Evolutionary conservation across 1,284 basidiomycete genomes (phyloP).

Genomic region (Amylostereum areolatum): DNA sequence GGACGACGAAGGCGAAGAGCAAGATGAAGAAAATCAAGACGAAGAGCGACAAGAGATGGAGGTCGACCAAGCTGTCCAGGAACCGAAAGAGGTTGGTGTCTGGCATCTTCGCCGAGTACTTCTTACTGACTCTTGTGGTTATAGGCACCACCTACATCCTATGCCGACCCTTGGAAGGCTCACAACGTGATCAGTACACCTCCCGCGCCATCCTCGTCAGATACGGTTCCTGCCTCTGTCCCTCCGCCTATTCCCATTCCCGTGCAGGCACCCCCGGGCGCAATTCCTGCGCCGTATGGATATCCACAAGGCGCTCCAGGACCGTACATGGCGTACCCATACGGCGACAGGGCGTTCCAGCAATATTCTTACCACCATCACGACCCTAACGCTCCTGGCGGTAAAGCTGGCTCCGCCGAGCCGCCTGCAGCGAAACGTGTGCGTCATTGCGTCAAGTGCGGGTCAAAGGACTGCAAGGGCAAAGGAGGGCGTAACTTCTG

Average conservation of each 20-base stretch:
- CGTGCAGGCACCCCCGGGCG: not conserved
- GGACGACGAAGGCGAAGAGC: constrained; percentile 29
- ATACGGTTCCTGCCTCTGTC: constrained; percentile 8
- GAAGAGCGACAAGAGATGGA: constrained; percentile 18
- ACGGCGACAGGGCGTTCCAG: constrained; percentile 19
- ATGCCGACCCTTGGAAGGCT: not conserved
- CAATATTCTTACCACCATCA: constrained; percentile 12
- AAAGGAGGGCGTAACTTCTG: constrained; percentile 69
- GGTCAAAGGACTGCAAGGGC: constrained; percentile 69
- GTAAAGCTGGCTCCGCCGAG: constrained; percentile 16
- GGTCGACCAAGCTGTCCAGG: constrained; percentile 20
- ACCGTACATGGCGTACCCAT: constrained; percentile 24
- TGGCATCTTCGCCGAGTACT: not conserved
- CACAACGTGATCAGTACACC: constrained; percentile 3
- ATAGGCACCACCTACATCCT: not conserved
- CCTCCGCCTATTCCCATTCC: constrained; percentile 13
- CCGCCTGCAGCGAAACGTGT: constrained; percentile 35
- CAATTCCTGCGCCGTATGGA: constrained; percentile 9
- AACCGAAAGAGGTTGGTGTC: constrained; percentile 4
- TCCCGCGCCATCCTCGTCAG: constrained; percentile 5
- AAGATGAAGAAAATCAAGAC: constrained; percentile 26
- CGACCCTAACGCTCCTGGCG: constrained; percentile 7
- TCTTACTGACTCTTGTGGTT: not conserved
- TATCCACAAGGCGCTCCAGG: constrained; percentile 18
- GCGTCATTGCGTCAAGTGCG: constrained; percentile 63